These are phyloP conservation scores for Pythium myriotylum DNA, from an alignment of 352 stramenopile genomes.

Conservation along the genomic window DNA sequence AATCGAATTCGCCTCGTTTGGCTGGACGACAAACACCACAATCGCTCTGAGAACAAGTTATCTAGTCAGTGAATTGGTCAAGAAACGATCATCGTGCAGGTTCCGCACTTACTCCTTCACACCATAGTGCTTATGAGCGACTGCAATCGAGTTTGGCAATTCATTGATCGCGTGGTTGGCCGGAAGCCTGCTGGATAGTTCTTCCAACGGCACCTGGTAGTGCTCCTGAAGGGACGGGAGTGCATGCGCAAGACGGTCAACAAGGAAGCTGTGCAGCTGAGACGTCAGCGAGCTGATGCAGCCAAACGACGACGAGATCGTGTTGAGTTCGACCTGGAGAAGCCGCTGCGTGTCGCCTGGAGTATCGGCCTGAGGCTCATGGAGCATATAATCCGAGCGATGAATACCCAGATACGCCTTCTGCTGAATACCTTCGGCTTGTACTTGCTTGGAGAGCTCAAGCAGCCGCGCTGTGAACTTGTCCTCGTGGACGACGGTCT, in stretches of 20 bases:
- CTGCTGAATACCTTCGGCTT: slow-evolving; percentile 72
- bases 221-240: slow-evolving; percentile 54
- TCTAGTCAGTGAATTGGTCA: neutral
- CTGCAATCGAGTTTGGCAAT: slow-evolving; percentile 65
- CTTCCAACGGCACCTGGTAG: slow-evolving; percentile 43
- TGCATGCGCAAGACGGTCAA: slow-evolving; percentile 49
- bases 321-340: slow-evolving; percentile 98
- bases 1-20: slow-evolving; percentile 87
- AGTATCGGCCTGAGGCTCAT: slow-evolving; percentile 58
- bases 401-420: slow-evolving; percentile 90
- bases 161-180: slow-evolving; percentile 69
- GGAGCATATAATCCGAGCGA: slow-evolving; percentile 96
- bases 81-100: slow-evolving; percentile 3
- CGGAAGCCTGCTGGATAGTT: slow-evolving; percentile 55
- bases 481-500: slow-evolving; percentile 83
- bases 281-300: slow-evolving; percentile 93
- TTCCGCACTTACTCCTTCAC: slow-evolving; percentile 55
- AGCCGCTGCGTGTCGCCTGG: slow-evolving; percentile 61
- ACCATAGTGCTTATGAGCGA: slow-evolving; percentile 72
- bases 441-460: slow-evolving; percentile 72
- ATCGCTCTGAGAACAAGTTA: slow-evolving; percentile 43
- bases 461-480: slow-evolving; percentile 85
- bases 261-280: slow-evolving; percentile 86
- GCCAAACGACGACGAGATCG: slow-evolving; percentile 97
- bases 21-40: slow-evolving; percentile 92